Evolutionary conservation across 2,329 filamentous ascomycete species (phyloP).

Genomic region (Scedosporium apiospermum): DNA sequence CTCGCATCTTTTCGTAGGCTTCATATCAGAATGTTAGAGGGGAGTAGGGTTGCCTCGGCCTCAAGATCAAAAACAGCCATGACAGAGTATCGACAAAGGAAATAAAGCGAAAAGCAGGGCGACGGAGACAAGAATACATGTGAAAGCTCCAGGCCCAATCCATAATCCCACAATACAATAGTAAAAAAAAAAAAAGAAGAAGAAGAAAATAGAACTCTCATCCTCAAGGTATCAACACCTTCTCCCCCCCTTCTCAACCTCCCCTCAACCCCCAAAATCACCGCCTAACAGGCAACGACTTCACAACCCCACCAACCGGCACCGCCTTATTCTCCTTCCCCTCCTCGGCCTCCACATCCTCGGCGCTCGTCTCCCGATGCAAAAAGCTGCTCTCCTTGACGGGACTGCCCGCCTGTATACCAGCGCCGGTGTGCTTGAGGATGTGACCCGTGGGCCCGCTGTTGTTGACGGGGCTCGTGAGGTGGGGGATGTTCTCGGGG

Average conservation of each 20-base stretch:
- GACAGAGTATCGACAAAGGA: not conserved
- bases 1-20: not conserved
- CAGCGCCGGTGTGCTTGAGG: constrained; percentile 32
- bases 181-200: not conserved
- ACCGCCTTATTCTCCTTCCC: constrained; percentile 10
- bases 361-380: constrained; percentile 65
- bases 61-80: not conserved
- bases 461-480: constrained; percentile 38
- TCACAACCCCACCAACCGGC: constrained; percentile 1
- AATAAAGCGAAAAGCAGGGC: not conserved
- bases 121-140: not conserved
- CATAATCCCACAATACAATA: not conserved
- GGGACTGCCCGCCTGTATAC: constrained; percentile 61
- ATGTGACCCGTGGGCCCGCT: constrained; percentile 16
- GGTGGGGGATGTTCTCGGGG: constrained; percentile 89
- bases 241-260: constrained; percentile 1
- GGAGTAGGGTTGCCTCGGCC: not conserved
- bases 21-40: not conserved
- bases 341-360: constrained; percentile 21
- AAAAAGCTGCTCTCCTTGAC: constrained; percentile 86
- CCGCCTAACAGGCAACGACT: constrained; percentile 1
- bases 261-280: not conserved
- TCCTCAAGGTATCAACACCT: not conserved
- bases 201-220: not conserved
- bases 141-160: not conserved